These are phyloP conservation scores for Ligustrum vulgare DNA, from an alignment of 257 asterid genomes.

Conservation along the genomic window DNA sequence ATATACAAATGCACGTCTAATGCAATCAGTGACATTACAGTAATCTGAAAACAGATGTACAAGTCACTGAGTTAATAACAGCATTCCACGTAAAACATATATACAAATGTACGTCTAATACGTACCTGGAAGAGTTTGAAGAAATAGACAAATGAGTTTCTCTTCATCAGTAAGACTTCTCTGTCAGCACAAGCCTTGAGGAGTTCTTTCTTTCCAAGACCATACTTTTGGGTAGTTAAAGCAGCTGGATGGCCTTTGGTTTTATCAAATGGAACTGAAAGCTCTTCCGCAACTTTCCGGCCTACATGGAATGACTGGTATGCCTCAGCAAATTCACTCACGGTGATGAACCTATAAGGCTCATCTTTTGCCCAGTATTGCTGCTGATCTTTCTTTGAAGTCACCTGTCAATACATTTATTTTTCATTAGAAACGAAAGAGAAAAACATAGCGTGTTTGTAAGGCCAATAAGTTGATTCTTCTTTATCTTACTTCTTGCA, in stretches of 20 bases:
- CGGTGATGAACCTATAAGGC: slow-evolving; percentile 47
- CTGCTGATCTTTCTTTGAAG: slow-evolving; percentile 69
- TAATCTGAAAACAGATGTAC: slow-evolving; percentile 37
- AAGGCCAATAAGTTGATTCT: not conserved
- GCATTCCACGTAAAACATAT: too few relatives aligned
- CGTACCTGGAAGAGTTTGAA: slow-evolving; percentile 60
- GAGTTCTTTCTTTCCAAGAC: slow-evolving; percentile 49
- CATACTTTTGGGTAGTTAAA: slow-evolving; percentile 47
- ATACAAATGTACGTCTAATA: too few relatives aligned
- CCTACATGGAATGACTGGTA: slow-evolving; percentile 48
- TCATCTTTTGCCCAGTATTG: slow-evolving; percentile 65
- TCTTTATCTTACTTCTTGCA: slow-evolving; percentile 56
- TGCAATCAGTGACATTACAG: slow-evolving; percentile 34
- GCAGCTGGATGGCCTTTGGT: slow-evolving; percentile 66
- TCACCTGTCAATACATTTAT: slow-evolving; percentile 42
- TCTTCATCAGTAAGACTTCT: slow-evolving; percentile 58
- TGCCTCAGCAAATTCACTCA: slow-evolving; percentile 26
- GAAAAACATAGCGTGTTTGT: not conserved
- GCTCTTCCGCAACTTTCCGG: slow-evolving; percentile 38
- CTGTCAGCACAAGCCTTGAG: slow-evolving; percentile 58
- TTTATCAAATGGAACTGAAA: slow-evolving; percentile 53
- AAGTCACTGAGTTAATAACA: slow-evolving; percentile 10
- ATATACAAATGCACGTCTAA: too few relatives aligned
- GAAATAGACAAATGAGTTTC: slow-evolving; percentile 52
- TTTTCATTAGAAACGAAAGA: slow-evolving; percentile 11